phyloP scores from a whole-genome alignment of 768 basidiomycete genomes.

The Suillus occidentalis region DNA sequence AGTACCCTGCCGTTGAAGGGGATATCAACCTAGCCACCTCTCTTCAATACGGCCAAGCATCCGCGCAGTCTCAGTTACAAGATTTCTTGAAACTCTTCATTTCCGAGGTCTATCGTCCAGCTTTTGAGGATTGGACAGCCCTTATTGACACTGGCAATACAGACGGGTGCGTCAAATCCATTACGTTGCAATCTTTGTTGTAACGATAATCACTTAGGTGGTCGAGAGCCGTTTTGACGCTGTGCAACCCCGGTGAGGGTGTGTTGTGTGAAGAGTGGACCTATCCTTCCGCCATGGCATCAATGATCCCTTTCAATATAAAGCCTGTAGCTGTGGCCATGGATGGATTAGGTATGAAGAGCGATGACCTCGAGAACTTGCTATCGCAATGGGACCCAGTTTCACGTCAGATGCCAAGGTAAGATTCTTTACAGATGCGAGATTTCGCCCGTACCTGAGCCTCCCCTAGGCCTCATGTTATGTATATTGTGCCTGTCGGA shows the following conservation, averaged over 20 bases:
- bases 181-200: constrained; percentile 5
- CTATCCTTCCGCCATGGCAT: constrained; percentile 58
- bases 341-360: constrained; percentile 72
- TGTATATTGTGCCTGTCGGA: constrained; percentile 79
- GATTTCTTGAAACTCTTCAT: constrained; percentile 33
- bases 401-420: constrained; percentile 57
- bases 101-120: constrained; percentile 50
- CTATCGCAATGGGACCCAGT: constrained; percentile 67
- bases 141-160: constrained; percentile 70
- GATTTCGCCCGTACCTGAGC: constrained; percentile 1
- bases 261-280: constrained; percentile 70
- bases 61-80: constrained; percentile 29
- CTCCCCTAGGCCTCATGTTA: constrained; percentile 57
- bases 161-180: constrained; percentile 43
- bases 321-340: constrained; percentile 57
- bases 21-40: constrained; percentile 61
- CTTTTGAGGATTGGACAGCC: constrained; percentile 57
- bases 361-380: constrained; percentile 55
- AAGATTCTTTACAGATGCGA: constrained; percentile 11
- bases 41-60: constrained; percentile 62
- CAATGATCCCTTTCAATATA: constrained; percentile 38
- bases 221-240: constrained; percentile 54
- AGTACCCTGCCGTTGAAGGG: constrained; percentile 46
- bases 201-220: constrained; percentile 33
- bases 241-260: constrained; percentile 67